Evolutionary conservation across 176 grass and related monocot genomes (phyloP).

Genomic region (Juncus effusus): DNA sequence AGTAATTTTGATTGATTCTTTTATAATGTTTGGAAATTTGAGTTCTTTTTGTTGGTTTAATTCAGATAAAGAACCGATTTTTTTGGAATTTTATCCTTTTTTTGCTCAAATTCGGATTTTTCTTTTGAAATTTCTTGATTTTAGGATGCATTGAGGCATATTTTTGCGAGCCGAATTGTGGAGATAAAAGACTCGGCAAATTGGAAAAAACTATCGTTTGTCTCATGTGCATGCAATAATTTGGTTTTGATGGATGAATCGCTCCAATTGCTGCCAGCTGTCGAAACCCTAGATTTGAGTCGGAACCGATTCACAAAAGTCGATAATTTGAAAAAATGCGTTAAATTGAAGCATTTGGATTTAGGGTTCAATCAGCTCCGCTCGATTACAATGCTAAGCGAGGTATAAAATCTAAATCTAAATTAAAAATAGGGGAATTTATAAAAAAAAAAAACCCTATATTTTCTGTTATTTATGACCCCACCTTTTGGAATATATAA

Average conservation of each 20-base stretch:
- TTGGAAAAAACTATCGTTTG: slow-evolving; percentile 70
- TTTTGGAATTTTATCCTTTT: too few relatives aligned
- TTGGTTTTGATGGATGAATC: slow-evolving; percentile 95
- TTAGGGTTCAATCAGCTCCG: slow-evolving; percentile 88
- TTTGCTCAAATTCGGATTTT: too few relatives aligned
- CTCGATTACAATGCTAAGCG: slow-evolving; percentile 57
- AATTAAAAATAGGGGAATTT: too few relatives aligned
- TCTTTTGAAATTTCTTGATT: not conserved
- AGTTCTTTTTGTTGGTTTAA: not conserved
- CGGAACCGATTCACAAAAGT: slow-evolving; percentile 83
- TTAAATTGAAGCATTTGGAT: slow-evolving; percentile 71
- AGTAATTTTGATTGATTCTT: slow-evolving; percentile 35
- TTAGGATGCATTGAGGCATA: slow-evolving; percentile 97
- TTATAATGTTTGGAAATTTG: not conserved
- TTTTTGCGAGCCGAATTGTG: slow-evolving; percentile 82
- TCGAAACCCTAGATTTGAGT: slow-evolving; percentile 91
- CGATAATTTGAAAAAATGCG: slow-evolving; percentile 73
- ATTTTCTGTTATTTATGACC: too few relatives aligned
- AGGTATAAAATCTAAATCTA: slow-evolving; percentile 42
- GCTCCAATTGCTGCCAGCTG: slow-evolving; percentile 65
- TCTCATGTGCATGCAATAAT: slow-evolving; percentile 85
- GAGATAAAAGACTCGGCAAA: slow-evolving; percentile 83
- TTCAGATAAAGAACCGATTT: not conserved
- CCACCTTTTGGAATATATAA: too few relatives aligned
- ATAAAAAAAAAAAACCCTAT: too few relatives aligned